Conservation (phyloP, 2,329 filamentous ascomycete species). For the Metarhizium album region DNA sequence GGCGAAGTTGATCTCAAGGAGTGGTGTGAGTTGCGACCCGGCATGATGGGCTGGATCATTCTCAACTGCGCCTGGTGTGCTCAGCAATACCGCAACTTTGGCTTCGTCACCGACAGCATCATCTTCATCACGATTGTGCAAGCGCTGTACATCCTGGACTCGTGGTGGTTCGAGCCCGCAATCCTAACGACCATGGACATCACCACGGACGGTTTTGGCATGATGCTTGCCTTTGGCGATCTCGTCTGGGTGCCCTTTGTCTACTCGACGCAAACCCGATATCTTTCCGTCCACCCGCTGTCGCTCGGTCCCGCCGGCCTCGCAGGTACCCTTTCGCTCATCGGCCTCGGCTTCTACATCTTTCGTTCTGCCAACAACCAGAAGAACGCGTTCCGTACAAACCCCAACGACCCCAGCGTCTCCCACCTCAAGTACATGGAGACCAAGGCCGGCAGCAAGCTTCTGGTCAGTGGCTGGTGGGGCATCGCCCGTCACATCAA, state of each 20-base stretch:
- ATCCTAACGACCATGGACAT: slow-evolving; percentile 93
- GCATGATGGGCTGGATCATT: slow-evolving; percentile 80
- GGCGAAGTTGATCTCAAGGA: slow-evolving; percentile 85
- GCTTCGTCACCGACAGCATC: slow-evolving; percentile 78
- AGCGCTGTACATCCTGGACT: slow-evolving; percentile 72
- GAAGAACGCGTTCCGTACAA: slow-evolving; percentile 87
- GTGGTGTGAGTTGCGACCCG: slow-evolving; percentile 84
- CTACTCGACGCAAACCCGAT: slow-evolving; percentile 76
- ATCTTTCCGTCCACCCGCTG: slow-evolving; percentile 72
- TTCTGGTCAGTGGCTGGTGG: slow-evolving; percentile 89
- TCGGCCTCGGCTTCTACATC: slow-evolving; percentile 69
- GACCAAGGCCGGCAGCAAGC: slow-evolving; percentile 69
- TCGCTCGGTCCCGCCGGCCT: slow-evolving; percentile 62
- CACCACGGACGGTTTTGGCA: slow-evolving; percentile 84
- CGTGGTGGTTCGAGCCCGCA: slow-evolving; percentile 76
- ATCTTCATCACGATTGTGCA: slow-evolving; percentile 69
- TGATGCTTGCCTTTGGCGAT: slow-evolving; percentile 91
- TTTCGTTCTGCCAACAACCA: slow-evolving; percentile 92
- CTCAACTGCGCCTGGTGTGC: slow-evolving; percentile 76
- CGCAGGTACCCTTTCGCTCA: slow-evolving; percentile 52
- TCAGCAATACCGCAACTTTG: slow-evolving; percentile 78
- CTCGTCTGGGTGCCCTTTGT: slow-evolving; percentile 87
- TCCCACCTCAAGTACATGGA: slow-evolving; percentile 76
- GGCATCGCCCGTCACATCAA: slow-evolving; percentile 87
- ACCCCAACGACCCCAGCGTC: slow-evolving; percentile 71